Base-by-base conservation (phyloP, 768 basidiomycete genomes). In the Pholiota microspora region DNA sequence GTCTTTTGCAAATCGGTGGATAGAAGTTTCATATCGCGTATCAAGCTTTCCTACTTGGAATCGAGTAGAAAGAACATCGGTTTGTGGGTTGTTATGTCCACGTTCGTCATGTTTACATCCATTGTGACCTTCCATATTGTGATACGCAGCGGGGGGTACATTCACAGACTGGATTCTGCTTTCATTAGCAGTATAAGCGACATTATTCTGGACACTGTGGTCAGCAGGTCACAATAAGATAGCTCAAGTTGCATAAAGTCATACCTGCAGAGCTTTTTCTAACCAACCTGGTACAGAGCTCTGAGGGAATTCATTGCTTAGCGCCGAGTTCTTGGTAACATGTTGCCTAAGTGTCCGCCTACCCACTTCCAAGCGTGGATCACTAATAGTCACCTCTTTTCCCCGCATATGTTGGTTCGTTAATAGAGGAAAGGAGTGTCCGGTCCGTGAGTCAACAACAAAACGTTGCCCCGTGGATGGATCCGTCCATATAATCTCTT, bases 381-480 rank as follows among this genome's bases (percentile, higher is more conserved):
- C 49, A 31, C 35, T 55, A 44, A 25, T 45, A 24, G n/a, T 34
- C 18, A 29, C 27, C 36, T 27, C 45, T 5, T 34, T 28, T 29
- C 28, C 25, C 34, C 31, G 53, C 54, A 40, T 31, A 38, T 49
- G 42, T 35, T 52, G 48, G 52, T 36, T 46, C 44, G 53, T 58
- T 25, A 57, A 57, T 56, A 67, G 70, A 27, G 69, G 70, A 66
- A 76, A 75, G 7, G 87, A 90, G 64, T 89, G 83, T 8, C 89
- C 88, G 8, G 87, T 89, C 49, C 82, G 76, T n/a, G 67, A 64
- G 63, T 94, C 82, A 13, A 92, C 70, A n/a, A 80, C 54, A 62
- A 84, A 87, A 2, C 66, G 69, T 64, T 83, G 73, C 12, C 81
- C 78, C 4, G 85, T 88, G 12, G 60, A 67, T n/a, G 82, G 79